Evolutionary conservation across 768 basidiomycete species (phyloP).

Genomic region (Amanita subjunquillea): DNA sequence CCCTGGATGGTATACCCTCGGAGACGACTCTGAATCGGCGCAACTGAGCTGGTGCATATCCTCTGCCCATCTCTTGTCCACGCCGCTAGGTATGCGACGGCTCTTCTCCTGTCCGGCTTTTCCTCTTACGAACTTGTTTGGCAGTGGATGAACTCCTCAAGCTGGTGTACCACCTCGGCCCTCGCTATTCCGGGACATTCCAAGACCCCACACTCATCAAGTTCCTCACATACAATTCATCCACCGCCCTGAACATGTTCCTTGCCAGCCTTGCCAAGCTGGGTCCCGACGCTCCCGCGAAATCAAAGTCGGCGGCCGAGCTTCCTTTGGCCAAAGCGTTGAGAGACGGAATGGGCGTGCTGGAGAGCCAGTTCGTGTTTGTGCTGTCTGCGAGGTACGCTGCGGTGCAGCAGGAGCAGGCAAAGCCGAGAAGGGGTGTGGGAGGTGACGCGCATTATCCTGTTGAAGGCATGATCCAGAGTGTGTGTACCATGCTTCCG

Average conservation of each 20-base stretch:
- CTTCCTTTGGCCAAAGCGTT: constrained; percentile 3
- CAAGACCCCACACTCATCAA: constrained; percentile 60
- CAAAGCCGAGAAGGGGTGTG: background rate
- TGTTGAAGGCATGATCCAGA: constrained; percentile 5
- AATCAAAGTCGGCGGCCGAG: background rate
- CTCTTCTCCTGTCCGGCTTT: background rate
- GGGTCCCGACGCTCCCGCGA: background rate
- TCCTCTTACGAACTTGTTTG: background rate
- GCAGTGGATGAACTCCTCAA: constrained; percentile 63
- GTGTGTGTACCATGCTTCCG: background rate
- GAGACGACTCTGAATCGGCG: constrained; percentile 34
- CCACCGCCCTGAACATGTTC: constrained; percentile 76
- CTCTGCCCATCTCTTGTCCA: constrained; percentile 51
- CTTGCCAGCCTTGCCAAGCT: constrained; percentile 32
- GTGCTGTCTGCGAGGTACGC: constrained; percentile 21
- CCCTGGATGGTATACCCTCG: constrained; percentile 39
- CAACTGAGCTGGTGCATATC: constrained; percentile 60
- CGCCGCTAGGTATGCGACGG: constrained; percentile 38
- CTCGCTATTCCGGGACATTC: constrained; percentile 66
- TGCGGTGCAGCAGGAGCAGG: background rate
- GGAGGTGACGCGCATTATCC: background rate
- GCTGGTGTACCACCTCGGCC: constrained; percentile 74
- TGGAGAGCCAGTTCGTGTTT: constrained; percentile 30
- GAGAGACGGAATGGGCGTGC: constrained; percentile 25
- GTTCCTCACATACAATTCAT: constrained; percentile 79